Evolutionary conservation across 768 basidiomycete species (phyloP).

Genomic region (Lentinula sp.): DNA sequence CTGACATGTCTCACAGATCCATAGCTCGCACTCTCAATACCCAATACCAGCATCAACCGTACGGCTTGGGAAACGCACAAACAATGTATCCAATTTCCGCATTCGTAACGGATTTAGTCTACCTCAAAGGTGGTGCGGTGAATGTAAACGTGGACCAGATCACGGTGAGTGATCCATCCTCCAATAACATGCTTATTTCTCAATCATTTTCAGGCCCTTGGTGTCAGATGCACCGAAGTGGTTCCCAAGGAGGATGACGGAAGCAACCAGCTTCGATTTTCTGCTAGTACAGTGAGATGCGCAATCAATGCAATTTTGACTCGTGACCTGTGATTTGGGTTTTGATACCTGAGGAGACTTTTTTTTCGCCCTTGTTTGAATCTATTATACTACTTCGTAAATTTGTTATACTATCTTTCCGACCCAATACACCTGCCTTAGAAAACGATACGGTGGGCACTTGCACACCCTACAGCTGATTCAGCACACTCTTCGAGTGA

Average conservation of each 20-base stretch:
- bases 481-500: too few species aligned
- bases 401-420: too few species aligned
- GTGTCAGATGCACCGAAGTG: conserved; percentile 56
- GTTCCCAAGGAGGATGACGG: conserved; percentile 13
- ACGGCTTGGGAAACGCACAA: conserved; percentile 53
- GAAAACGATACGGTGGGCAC: too few species aligned
- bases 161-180: conserved; percentile 35
- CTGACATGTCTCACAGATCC: conserved; percentile 35
- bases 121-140: conserved; percentile 60
- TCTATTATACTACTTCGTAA: too few species aligned
- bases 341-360: too few species aligned
- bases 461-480: too few species aligned
- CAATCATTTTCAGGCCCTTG: conserved; percentile 36
- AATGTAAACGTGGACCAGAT: conserved; percentile 55
- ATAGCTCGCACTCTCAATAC: conserved; percentile 67
- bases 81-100: conserved; percentile 71
- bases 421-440: too few species aligned
- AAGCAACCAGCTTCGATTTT: conserved; percentile 26
- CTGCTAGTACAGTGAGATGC: conserved; percentile 35
- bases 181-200: conserved; percentile 7
- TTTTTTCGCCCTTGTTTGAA: too few species aligned
- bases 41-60: conserved; percentile 42
- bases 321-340: neutral
- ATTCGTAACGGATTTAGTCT: conserved; percentile 82
- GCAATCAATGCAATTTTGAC: conserved; percentile 29